Evolutionary conservation across 345 rosid species (phyloP).

Genomic region (Angophora floribunda): DNA sequence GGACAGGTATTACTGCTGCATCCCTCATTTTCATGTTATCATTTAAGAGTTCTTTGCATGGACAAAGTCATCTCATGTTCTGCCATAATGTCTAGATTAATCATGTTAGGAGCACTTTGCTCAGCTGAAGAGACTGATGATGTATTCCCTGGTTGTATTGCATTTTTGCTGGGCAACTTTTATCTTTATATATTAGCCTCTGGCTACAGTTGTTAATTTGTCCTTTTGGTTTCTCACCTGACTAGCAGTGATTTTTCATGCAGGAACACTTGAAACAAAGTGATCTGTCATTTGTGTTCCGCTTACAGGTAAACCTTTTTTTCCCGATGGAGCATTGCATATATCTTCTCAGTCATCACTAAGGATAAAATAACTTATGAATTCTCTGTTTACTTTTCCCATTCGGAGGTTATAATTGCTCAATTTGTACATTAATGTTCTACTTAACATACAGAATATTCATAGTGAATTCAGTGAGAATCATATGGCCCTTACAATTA

Average conservation of each 20-base stretch:
- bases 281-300: slow-evolving; percentile 84
- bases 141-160: not conserved
- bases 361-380: not conserved
- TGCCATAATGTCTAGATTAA: not conserved
- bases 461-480: not conserved
- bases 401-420: not conserved
- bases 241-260: slow-evolving; percentile 13
- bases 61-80: not conserved
- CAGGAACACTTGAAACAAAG: slow-evolving; percentile 93
- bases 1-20: slow-evolving; percentile 49
- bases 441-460: not conserved
- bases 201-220: not conserved
- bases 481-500: not conserved
- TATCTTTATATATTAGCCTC: not conserved
- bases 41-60: not conserved
- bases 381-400: not conserved
- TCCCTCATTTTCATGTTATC: not conserved
- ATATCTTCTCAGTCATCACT: not conserved
- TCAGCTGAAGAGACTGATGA: not conserved
- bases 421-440: not conserved
- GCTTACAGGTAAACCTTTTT: slow-evolving; percentile 59
- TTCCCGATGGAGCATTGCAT: not conserved
- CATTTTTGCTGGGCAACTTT: not conserved
- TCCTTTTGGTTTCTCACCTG: not conserved
- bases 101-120: not conserved